Base-by-base conservation (phyloP, 2,329 filamentous ascomycete species). In the Ophiostoma perfectum region DNA sequence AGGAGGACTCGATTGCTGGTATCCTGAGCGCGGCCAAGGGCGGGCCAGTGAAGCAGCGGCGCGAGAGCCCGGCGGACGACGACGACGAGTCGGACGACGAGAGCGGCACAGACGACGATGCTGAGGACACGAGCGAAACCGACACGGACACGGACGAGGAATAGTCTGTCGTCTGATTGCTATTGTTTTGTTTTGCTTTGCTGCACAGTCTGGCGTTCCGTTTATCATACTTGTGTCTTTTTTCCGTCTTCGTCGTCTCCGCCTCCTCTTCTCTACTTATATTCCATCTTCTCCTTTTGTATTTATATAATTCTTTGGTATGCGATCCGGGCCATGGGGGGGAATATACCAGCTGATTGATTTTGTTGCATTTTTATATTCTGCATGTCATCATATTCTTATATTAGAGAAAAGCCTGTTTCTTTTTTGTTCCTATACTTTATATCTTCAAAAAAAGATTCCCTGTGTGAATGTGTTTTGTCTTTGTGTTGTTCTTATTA, bases 1-100 rank as follows among this genome's bases (percentile, higher is more conserved):
- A 98, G 72, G 95, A 99, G 83, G 95, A 96, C 79, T 93, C 92
- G 1, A 83, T 97, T 73, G 93, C 93, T 65, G 93, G 93, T 70
- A 92, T 96, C 79, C 95, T 97, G 91, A 88, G 89, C 71, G 90
- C 90, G 12, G 86, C 96, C 70, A 96, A 95, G 81, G 89, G 88
- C 12, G 90, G 87, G 45, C 81, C 85, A 52, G 79, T 85, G 7
- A 76, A 80, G 42, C 75, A 81, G 52, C 79, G 82, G 76, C 60
- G 60, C 14, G 60, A 63, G 16, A 16, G 5, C 39, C 7, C 60
- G 3, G 58, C 16, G 14, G 65, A 78, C 69, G 78, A 75, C 39
- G 78, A 80, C 64, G 85, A 86, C 2, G 81, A 83, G 5, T 87
- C 90, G 64, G 88, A 91, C 66, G 92, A 93, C 36, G 92, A 96